Conservation (phyloP, 495 filamentous ascomycete genomes). For the Annulohypoxylon maeteangense region DNA sequence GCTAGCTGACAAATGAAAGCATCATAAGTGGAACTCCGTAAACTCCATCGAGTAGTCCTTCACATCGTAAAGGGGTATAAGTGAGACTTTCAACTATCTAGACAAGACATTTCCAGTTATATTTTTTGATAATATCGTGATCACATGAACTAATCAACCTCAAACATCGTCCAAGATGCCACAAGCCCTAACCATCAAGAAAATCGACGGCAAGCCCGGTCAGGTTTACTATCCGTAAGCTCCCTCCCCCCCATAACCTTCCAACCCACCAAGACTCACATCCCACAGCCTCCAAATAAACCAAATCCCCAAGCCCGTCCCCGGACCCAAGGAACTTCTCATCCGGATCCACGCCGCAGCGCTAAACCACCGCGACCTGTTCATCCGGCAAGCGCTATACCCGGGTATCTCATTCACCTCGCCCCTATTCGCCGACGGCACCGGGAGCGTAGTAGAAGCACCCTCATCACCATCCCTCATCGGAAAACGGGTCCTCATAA, state of each 20-base stretch:
- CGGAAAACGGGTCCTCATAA: conserved; percentile 76
- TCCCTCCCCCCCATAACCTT: conserved; percentile 20
- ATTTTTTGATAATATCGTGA: not conserved
- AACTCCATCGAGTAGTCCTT: not conserved
- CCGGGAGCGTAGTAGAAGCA: conserved; percentile 74
- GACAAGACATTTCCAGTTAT: not conserved
- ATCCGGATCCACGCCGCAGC: conserved; percentile 77
- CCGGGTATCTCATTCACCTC: conserved; percentile 77
- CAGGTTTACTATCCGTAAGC: conserved; percentile 82
- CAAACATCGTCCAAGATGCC: conserved; percentile 52
- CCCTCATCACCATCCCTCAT: conserved; percentile 58
- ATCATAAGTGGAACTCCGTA: not conserved
- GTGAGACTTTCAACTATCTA: not conserved
- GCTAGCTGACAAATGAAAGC: conserved; percentile 27
- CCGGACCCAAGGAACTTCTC: conserved; percentile 71
- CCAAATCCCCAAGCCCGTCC: conserved; percentile 66
- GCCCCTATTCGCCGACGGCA: conserved; percentile 83
- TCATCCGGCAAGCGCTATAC: conserved; percentile 92
- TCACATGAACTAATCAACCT: not conserved
- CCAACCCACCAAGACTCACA: conserved; percentile 22
- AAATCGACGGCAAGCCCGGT: conserved; percentile 78
- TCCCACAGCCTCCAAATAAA: conserved; percentile 68
- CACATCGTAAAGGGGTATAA: not conserved
- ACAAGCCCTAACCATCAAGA: conserved; percentile 60
- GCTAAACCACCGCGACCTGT: conserved; percentile 92